Evolutionary conservation across 257 asterid species (phyloP).

Genomic region (Rauvolfia tetraphylla): DNA sequence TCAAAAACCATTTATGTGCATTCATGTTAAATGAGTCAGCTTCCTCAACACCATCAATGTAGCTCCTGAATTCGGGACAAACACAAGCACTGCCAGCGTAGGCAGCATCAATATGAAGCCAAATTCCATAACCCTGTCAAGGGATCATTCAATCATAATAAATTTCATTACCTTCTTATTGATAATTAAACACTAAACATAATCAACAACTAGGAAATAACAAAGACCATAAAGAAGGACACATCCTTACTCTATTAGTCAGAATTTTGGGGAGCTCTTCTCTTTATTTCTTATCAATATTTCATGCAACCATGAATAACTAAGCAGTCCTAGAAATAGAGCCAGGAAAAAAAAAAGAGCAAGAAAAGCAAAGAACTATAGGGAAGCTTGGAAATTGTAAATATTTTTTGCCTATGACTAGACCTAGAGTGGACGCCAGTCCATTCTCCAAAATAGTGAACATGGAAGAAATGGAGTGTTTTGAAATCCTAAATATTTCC

Average conservation of each 20-base stretch:
- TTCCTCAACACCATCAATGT: conserved; percentile 74
- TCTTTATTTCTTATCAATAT: neutral
- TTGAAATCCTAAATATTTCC: neutral
- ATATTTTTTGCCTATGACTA: neutral
- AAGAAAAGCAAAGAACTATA: neutral
- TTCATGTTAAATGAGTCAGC: conserved; percentile 93
- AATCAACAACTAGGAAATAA: neutral
- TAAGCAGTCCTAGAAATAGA: neutral
- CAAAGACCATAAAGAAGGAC: neutral
- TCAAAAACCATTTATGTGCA: conserved; percentile 92
- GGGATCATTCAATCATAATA: conserved; percentile 20
- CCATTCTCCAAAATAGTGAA: neutral
- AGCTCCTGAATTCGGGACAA: conserved; percentile 82
- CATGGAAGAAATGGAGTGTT: neutral
- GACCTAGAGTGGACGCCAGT: neutral
- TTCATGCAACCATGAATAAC: neutral
- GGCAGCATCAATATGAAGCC: conserved; percentile 99
- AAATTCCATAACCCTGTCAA: conserved; percentile 62
- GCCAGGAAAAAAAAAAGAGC: neutral
- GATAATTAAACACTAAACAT: neutral
- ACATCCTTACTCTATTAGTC: neutral
- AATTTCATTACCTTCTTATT: conserved; percentile 6
- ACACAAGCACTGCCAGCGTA: conserved; percentile 98
- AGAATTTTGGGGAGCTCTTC: conserved; percentile 1
- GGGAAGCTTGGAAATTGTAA: neutral